Conservation (phyloP, 2,329 filamentous ascomycete genomes). For the Tolypocladium cylindrosporum region DNA sequence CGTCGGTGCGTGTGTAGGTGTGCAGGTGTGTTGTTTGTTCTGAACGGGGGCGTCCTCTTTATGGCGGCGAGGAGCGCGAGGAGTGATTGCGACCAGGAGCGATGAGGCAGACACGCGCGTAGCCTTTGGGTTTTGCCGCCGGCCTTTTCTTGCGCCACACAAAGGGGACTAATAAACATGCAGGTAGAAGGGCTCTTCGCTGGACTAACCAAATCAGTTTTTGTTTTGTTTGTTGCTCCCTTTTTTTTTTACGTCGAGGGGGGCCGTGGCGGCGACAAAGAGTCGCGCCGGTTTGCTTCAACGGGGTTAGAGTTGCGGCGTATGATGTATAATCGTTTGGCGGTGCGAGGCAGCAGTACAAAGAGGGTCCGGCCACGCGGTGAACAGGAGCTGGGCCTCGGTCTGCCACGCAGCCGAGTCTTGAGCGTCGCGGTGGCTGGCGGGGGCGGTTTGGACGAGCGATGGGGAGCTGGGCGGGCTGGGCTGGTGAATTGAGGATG, state of each 20-base stretch:
- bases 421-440: neutral
- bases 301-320: neutral
- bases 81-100: neutral
- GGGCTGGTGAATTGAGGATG: neutral
- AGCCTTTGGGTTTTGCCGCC: neutral
- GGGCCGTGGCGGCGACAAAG: neutral
- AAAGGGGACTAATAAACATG: neutral
- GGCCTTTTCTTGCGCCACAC: neutral
- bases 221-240: neutral
- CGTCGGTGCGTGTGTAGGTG: too few species aligned
- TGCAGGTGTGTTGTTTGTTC: too few species aligned
- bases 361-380: neutral
- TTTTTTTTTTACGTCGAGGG: neutral
- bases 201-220: neutral
- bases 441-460: neutral
- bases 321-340: neutral
- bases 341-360: neutral
- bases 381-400: neutral
- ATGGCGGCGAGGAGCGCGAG: too few species aligned
- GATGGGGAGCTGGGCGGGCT: neutral
- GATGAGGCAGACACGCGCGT: neutral
- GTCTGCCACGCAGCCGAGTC: neutral
- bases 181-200: neutral
- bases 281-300: neutral
- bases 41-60: too few species aligned